A percentile compares a stretch with the other conserved stretches of the same genome.
phyloP scores from a whole-genome alignment of 495 filamentous ascomycete genomes.

The Hypoxylon lienhwacheense region DNA sequence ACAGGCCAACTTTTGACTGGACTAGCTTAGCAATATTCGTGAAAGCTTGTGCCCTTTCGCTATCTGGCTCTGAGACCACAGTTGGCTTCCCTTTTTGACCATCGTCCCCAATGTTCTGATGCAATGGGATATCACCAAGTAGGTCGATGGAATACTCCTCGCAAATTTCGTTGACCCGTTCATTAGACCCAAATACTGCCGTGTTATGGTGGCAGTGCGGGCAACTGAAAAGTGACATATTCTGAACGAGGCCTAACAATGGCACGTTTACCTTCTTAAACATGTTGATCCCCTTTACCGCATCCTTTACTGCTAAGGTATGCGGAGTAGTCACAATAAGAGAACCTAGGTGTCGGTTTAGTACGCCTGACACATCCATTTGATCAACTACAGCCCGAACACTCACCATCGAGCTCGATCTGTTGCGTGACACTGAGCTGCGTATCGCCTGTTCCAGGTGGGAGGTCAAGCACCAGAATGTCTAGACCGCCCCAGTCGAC shows the following conservation, averaged over 20 bases:
- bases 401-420: slow-evolving; percentile 72
- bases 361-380: not conserved
- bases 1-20: slow-evolving; percentile 52
- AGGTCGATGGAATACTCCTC: slow-evolving; percentile 68
- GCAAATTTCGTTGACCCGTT: slow-evolving; percentile 50
- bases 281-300: slow-evolving; percentile 87
- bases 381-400: not conserved
- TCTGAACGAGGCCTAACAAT: slow-evolving; percentile 88
- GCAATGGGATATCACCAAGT: slow-evolving; percentile 86
- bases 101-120: slow-evolving; percentile 84
- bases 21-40: slow-evolving; percentile 67
- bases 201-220: slow-evolving; percentile 73
- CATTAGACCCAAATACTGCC: slow-evolving; percentile 71
- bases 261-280: slow-evolving; percentile 79
- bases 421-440: slow-evolving; percentile 94
- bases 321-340: slow-evolving; percentile 95
- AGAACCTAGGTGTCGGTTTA: slow-evolving; percentile 55
- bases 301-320: slow-evolving; percentile 84
- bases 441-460: slow-evolving; percentile 92
- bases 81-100: slow-evolving; percentile 88
- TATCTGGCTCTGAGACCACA: slow-evolving; percentile 80
- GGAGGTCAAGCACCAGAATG: slow-evolving; percentile 85
- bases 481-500: slow-evolving; percentile 88
- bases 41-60: slow-evolving; percentile 71
- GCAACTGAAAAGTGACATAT: slow-evolving; percentile 88